A percentile compares a stretch with the other conserved stretches of the same genome.
Evolutionary conservation across 805 yeast genomes (phyloP).

Genomic region (Danielozyma ontarioensis): DNA sequence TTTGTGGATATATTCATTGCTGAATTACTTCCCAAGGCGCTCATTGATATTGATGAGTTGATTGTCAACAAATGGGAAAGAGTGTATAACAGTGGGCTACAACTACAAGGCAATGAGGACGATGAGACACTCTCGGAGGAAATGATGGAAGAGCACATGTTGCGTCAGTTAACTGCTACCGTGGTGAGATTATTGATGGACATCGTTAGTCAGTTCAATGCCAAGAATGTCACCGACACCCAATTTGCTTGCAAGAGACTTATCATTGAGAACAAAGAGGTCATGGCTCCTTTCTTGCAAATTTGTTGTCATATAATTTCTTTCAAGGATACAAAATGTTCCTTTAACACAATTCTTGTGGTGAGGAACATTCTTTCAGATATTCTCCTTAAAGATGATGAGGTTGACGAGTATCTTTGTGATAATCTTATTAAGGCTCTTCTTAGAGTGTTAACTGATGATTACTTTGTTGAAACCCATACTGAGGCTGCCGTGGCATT

Average conservation of each 20-base stretch:
- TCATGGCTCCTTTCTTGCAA: conserved; percentile 74
- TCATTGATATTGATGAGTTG: conserved; percentile 68
- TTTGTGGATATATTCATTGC: conserved; percentile 65
- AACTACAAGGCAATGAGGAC: conserved; percentile 53
- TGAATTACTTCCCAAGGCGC: conserved; percentile 72
- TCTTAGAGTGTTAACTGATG: conserved; percentile 62
- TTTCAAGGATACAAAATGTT: conserved; percentile 87
- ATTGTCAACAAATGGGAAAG: conserved; percentile 72
- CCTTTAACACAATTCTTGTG: conserved; percentile 82
- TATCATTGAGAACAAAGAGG: conserved; percentile 56
- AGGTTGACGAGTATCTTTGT: conserved; percentile 66
- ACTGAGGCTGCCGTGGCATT: conserved; percentile 88
- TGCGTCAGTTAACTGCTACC: conserved; percentile 89
- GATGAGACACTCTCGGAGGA: conserved; percentile 91
- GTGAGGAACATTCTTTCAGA: conserved; percentile 69
- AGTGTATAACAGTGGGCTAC: conserved; percentile 54
- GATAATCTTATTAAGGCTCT: conserved; percentile 67
- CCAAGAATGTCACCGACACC: conserved; percentile 47
- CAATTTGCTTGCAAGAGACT: conserved; percentile 62
- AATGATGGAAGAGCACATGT: conserved; percentile 95
- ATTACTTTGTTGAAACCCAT: conserved; percentile 79
- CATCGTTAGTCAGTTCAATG: conserved; percentile 73
- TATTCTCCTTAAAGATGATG: conserved; percentile 62
- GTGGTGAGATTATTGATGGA: conserved; percentile 84
- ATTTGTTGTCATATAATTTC: conserved; percentile 71